phyloP scores from a whole-genome alignment of 768 basidiomycete genomes.

The Termitomyces sp. region DNA sequence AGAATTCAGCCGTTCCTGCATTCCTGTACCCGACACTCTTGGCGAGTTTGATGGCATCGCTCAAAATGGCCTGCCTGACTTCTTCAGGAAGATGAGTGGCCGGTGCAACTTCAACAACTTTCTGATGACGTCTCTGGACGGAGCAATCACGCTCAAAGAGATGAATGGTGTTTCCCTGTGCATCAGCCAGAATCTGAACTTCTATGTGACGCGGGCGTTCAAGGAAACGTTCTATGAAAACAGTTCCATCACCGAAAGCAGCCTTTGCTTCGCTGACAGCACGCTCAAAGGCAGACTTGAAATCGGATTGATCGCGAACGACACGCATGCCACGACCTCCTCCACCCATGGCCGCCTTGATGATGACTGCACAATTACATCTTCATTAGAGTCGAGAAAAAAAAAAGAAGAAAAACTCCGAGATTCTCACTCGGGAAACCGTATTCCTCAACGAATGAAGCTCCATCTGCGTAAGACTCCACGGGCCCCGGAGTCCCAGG shows the following conservation, averaged over 20 bases:
- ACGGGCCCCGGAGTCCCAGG: slow-evolving; percentile 98
- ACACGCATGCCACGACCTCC: slow-evolving; percentile 99
- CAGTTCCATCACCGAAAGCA: slow-evolving; percentile 97
- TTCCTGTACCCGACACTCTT: slow-evolving; percentile 93
- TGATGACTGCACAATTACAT: slow-evolving; percentile 62
- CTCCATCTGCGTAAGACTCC: slow-evolving; percentile 69
- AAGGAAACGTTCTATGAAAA: slow-evolving; percentile 97
- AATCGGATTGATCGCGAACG: slow-evolving; percentile 89
- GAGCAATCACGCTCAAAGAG: slow-evolving; percentile 99
- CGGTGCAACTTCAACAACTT: slow-evolving; percentile 98
- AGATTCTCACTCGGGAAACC: slow-evolving; percentile 75
- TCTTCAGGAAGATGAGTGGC: slow-evolving; percentile 92
- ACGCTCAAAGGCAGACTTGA: slow-evolving; percentile 83
- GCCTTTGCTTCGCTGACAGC: slow-evolving; percentile 94
- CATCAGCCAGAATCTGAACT: slow-evolving; percentile 92
- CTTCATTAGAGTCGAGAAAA: slow-evolving; percentile 1
- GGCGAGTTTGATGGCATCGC: slow-evolving; percentile 92
- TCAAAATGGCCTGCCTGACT: slow-evolving; percentile 79
- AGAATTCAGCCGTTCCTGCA: slow-evolving; percentile 97
- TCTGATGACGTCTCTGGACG: slow-evolving; percentile 96
- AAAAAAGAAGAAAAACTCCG: not conserved
- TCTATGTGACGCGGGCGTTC: slow-evolving; percentile 98
- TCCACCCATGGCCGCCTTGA: slow-evolving; percentile 99
- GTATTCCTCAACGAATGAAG: slow-evolving; percentile 88
- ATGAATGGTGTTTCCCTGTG: slow-evolving; percentile 90